Evolutionary conservation across 257 asterid species (phyloP), one percentile per base, ranked within the genome.

Genomic region (Cruciata laevipes): DNA sequence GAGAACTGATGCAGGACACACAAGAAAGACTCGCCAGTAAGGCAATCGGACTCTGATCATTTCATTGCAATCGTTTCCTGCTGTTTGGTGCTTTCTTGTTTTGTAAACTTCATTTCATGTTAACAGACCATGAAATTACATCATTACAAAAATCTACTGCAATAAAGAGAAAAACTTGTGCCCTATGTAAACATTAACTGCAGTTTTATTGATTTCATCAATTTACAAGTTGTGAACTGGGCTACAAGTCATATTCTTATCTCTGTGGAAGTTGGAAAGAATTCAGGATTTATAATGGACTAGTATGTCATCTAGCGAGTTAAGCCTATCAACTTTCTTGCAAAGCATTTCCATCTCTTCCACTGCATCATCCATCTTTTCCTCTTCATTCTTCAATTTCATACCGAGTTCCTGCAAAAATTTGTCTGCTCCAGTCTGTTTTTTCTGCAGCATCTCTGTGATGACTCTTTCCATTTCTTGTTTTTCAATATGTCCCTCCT

Each of bases 401-500:
- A 53, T 81, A 38, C 81, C 68, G 63, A 83, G 6, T 62, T 78
- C 84, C 49, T 47, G 75, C 77, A 86, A 69, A 62, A 78, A 51
- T 11, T 13, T 37, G 59, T 78, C 78, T 65, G 85, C 82, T 65
- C 86, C 83, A 2, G 64, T 27, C 4, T 56, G 59, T 35, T 60
- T 37, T 75, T 65, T 82, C 70, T 53, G 70, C 79, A 80, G 77
- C 79, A 83, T 85, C 69, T 67, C 72, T 57, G 67, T 71, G 56
- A 83, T 68, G 66, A 55, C 83, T 74, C 76, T 68, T 66, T 76
- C 82, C 75, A 87, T 74, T 78, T 74, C 88, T 21, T 33, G 81
- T 13, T 78, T 70, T 1, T 72, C 83, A 71, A 83, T 9, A 30
- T 37, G 76, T 38, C 89, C 87, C 8, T 71, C 75, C 5, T 63